Conservation (phyloP, 345 rosid species). For the Litchi chinensis region DNA sequence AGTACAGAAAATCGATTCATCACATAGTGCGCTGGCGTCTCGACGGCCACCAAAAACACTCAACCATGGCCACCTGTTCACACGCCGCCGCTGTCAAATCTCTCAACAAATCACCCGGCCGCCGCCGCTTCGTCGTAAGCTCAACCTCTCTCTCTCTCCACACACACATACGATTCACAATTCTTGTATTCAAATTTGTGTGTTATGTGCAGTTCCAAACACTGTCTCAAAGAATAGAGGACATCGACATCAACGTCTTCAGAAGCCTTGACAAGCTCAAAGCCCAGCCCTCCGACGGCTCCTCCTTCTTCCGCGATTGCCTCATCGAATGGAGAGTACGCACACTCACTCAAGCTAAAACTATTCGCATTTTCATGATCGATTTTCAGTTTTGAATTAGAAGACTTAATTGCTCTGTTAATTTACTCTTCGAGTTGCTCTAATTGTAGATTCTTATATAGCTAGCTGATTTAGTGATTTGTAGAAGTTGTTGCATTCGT, state of each 20-base stretch:
- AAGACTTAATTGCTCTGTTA: not conserved
- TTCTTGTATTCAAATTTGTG: not conserved
- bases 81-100: conserved; percentile 86
- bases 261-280: conserved; percentile 67
- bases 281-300: conserved; percentile 76
- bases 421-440: not conserved
- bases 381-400: not conserved
- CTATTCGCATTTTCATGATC: too few relatives aligned
- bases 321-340: conserved; percentile 93
- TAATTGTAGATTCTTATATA: too few relatives aligned
- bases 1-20: not conserved
- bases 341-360: not conserved
- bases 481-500: too few relatives aligned
- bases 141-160: not conserved
- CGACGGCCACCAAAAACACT: not conserved
- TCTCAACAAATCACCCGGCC: conserved; percentile 70
- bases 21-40: not conserved
- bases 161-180: not conserved
- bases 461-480: too few relatives aligned
- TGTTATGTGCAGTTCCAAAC: conserved; percentile 63
- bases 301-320: conserved; percentile 75
- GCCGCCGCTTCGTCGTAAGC: conserved; percentile 74
- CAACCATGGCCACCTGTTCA: conserved; percentile 47
- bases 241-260: conserved; percentile 72
- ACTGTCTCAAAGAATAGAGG: conserved; percentile 65